Evolutionary conservation across 1,139 yeast species (phyloP).

Genomic region (Hyphopichia burtonii): DNA sequence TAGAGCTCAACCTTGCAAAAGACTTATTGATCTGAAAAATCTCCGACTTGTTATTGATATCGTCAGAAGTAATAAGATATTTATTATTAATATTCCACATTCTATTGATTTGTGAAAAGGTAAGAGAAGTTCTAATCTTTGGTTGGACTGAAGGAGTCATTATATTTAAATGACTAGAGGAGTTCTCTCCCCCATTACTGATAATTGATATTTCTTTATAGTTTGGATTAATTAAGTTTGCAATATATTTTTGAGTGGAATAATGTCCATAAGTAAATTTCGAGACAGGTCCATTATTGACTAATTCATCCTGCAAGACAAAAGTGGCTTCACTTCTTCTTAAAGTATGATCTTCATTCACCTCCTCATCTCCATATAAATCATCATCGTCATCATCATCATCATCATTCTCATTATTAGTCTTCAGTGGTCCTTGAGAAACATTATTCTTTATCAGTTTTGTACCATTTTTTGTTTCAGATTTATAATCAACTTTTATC

Average conservation of each 20-base stretch:
- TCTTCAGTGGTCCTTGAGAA: neutral
- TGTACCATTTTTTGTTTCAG: slow-evolving; percentile 4
- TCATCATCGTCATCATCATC: slow-evolving; percentile 27
- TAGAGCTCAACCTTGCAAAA: slow-evolving; percentile 62
- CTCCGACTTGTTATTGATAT: slow-evolving; percentile 61
- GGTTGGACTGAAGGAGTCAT: slow-evolving; percentile 68
- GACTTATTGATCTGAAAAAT: slow-evolving; percentile 69
- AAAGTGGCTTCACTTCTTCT: slow-evolving; percentile 37
- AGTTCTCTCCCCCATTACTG: slow-evolving; percentile 66
- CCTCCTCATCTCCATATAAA: slow-evolving; percentile 36
- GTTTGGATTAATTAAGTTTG: slow-evolving; percentile 70
- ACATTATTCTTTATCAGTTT: neutral
- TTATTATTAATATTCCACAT: slow-evolving; percentile 64
- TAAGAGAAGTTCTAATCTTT: slow-evolving; percentile 62
- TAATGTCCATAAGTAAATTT: slow-evolving; percentile 66
- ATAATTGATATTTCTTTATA: slow-evolving; percentile 64
- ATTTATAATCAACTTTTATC: slow-evolving; percentile 25
- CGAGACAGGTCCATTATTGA: slow-evolving; percentile 74
- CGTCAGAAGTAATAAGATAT: slow-evolving; percentile 74
- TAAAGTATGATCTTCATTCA: slow-evolving; percentile 25
- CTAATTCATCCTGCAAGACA: slow-evolving; percentile 50
- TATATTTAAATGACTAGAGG: slow-evolving; percentile 56
- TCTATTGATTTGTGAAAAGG: slow-evolving; percentile 72
- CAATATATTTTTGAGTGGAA: slow-evolving; percentile 52
- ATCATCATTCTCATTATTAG: slow-evolving; percentile 9